Evolutionary conservation across 345 rosid genomes (phyloP), one percentile per base, ranked within the genome.

Genomic region (Lepidium didymum): DNA sequence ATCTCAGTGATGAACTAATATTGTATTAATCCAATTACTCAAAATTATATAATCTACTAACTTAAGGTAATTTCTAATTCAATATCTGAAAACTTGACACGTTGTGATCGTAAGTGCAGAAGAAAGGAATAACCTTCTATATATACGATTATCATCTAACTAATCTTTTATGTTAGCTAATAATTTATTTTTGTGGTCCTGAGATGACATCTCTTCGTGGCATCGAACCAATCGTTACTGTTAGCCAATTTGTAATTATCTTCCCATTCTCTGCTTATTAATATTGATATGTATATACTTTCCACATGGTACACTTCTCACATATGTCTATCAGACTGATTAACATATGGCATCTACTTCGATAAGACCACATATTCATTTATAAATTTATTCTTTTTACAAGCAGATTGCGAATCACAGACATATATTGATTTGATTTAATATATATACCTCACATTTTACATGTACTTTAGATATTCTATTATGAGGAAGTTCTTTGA

Each of bases 351-450:
- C 42, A 64, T 29, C 53, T 29, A 64, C 44, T 56, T 27, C 12
- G 18, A 31, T 8, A 7, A 38, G 51, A 38, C 64, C 29, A 62
- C 67, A 51, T 51, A n/a, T 18, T 49, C 31, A 31, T 54, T 38
- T 47, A 56, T 62, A 49, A 11, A n/a, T 7, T 37, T 64, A 29
- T 45, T 56, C 27, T 56, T 29, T 56, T 38, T 58, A 55, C 18
- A 63, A 23, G 49, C 35, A 46, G 18, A 56, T 36, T 56, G 54
- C 43, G 64, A 36, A 55, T 72, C 66, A 57, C 61, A 72, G 53
- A 56, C 18, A 40, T 19, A 57, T 57, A 9, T 1, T 10, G 23
- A 59, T 69, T 38, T 63, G 47, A 15, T 72, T 52, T 62, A 4
- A 21, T 36, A 18, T 21, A 16, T 34, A 1, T 15, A 47, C 60